These are phyloP conservation scores for Phaeoacremonium minimum DNA, from an alignment of 2,329 filamentous ascomycete species.

Conservation along the genomic window DNA sequence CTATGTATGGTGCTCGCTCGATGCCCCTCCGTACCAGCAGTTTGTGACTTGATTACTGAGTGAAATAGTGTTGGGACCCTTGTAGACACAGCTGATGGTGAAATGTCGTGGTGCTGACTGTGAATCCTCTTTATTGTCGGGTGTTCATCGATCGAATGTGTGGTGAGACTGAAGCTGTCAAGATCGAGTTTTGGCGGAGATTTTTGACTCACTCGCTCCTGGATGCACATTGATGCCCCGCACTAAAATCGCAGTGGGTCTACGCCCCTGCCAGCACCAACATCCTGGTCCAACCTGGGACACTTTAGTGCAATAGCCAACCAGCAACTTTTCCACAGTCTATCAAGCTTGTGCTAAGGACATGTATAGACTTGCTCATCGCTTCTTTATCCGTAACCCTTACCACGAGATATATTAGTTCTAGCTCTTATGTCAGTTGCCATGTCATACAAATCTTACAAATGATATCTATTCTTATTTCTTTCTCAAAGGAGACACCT, in stretches of 20 bases:
- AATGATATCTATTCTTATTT: too few relatives aligned
- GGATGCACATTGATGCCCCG: conserved; percentile 8
- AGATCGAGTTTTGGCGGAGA: conserved; percentile 4
- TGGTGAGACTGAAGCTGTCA: conserved; percentile 1
- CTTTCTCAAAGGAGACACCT: too few relatives aligned
- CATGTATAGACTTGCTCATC: background rate
- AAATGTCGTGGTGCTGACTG: background rate
- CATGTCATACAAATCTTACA: too few relatives aligned
- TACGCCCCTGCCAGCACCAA: too few relatives aligned
- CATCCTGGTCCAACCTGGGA: too few relatives aligned
- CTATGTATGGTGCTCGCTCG: too few relatives aligned
- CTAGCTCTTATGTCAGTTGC: background rate
- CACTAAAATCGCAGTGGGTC: conserved; percentile 1
- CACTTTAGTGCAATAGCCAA: too few relatives aligned
- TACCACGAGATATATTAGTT: background rate
- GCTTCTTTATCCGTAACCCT: background rate
- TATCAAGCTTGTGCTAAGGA: too few relatives aligned
- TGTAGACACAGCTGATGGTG: too few relatives aligned
- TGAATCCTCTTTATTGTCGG: conserved; percentile 5
- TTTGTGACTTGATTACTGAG: conserved; percentile 4
- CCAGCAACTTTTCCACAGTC: too few relatives aligned
- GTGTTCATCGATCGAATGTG: conserved; percentile 6
- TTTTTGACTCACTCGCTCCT: too few relatives aligned
- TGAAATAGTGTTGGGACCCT: background rate
- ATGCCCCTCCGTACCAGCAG: conserved; percentile 7